These are phyloP conservation scores for Diplodia seriata DNA, from an alignment of 2,329 filamentous ascomycete species.

Conservation along the genomic window DNA sequence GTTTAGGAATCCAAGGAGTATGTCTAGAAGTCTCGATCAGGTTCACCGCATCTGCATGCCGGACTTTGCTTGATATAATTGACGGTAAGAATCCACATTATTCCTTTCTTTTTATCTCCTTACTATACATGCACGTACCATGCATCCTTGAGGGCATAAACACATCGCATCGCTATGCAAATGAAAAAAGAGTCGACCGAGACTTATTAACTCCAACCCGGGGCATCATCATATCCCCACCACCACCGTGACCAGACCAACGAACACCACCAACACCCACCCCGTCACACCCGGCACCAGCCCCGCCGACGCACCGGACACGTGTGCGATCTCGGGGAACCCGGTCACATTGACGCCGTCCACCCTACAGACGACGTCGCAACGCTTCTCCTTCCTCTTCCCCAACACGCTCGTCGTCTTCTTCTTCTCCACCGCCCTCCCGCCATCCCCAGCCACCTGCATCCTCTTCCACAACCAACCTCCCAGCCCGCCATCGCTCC, in stretches of 20 bases:
- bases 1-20: too few relatives aligned
- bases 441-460: not conserved
- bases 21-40: not conserved
- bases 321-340: constrained; percentile 45
- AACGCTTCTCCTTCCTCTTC: constrained; percentile 37
- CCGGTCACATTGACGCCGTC: constrained; percentile 46
- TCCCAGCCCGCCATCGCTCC: not conserved
- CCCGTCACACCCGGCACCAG: not conserved
- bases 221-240: constrained; percentile 36
- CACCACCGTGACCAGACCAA: constrained; percentile 38
- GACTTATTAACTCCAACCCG: not conserved
- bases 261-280: constrained; percentile 40
- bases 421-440: not conserved
- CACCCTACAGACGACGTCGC: constrained; percentile 46
- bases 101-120: not conserved
- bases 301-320: constrained; percentile 29
- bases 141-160: not conserved
- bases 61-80: not conserved
- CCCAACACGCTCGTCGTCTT: constrained; percentile 23
- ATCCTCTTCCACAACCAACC: not conserved
- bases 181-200: not conserved
- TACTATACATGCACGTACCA: not conserved
- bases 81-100: too few relatives aligned
- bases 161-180: not conserved
- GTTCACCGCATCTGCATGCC: not conserved